Evolutionary conservation across 129 eudicot species (phyloP).

Genomic region (Tagetes erecta): DNA sequence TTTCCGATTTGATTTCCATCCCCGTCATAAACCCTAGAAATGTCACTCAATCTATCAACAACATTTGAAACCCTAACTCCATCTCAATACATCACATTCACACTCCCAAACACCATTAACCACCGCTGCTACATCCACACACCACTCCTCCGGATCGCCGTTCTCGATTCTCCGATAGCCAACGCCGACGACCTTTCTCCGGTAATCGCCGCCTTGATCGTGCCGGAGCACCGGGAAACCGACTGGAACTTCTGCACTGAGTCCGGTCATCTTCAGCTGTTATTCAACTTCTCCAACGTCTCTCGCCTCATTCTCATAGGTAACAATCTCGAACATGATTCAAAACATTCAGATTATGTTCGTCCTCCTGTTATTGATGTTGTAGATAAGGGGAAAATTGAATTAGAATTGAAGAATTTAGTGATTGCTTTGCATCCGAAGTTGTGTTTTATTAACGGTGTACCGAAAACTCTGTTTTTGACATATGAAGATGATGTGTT

Average conservation of each 20-base stretch:
- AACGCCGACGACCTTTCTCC: conserved; percentile 22
- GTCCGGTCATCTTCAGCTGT: conserved; percentile 77
- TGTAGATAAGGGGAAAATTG: conserved; percentile 18
- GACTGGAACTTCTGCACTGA: conserved; percentile 87
- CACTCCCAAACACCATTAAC: conserved; percentile 49
- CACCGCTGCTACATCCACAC: conserved; percentile 31
- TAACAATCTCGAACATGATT: conserved; percentile 29
- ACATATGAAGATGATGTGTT: conserved; percentile 65
- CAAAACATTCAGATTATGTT: conserved; percentile 28
- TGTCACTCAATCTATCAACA: conserved; percentile 42
- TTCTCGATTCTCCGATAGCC: conserved; percentile 72
- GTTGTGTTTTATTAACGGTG: conserved; percentile 36
- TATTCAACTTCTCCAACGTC: conserved; percentile 39
- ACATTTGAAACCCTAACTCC: conserved; percentile 61
- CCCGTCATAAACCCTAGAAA: conserved; percentile 13
- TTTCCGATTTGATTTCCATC: not conserved
- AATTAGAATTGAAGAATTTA: conserved; percentile 36
- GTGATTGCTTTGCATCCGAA: conserved; percentile 65
- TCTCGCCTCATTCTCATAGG: conserved; percentile 83
- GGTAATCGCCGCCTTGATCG: conserved; percentile 70
- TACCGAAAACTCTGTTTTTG: conserved; percentile 47
- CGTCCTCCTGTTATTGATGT: conserved; percentile 21
- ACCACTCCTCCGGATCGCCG: conserved; percentile 60
- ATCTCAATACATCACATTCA: conserved; percentile 74
- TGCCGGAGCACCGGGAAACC: conserved; percentile 64